Base-by-base conservation (phyloP, 1,284 basidiomycete species). In the Apiotrichum brassicae region DNA sequence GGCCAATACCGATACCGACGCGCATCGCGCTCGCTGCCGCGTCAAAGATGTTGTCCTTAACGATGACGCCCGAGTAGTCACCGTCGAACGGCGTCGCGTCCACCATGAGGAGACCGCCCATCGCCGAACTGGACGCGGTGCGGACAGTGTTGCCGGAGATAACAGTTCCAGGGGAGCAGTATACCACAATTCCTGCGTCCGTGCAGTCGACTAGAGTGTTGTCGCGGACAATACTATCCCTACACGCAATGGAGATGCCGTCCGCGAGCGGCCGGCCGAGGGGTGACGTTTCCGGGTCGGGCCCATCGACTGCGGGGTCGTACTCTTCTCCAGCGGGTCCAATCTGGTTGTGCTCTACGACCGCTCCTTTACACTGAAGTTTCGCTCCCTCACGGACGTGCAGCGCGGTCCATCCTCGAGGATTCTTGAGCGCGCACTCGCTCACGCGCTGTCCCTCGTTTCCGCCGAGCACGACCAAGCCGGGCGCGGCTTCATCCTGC, bases 91-190 rank as follows among this genome's bases (percentile, higher is more conserved):
- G 76, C 3, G 62, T 59, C 9, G 61, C 63, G 49, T 77, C 75
- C 19, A 76, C 74, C 53, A 74, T 60, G 48, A 76, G 65, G 49
- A 77, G 75, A 4, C 76, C 76, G 4, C 73, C 75, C 63, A 76
- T 73, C 3, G 66, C 64, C 3, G 65, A 65, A 11, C 56, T 43
- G 0, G 51, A 51, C n/a, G 57, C 50, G 6, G 73, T 57, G n/a
- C 56, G 49, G 50, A 75, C 69, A 9, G 51, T 65, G 59, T 77
- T 77, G 46, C 63, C 58, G 12, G 65, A 55, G 42, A 77, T 62
- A 18, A 61, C 48, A 2, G 73, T 71, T 1, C 73, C 75, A 1
- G 73, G 74, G 0, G 75, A 74, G 40, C 76, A 74, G 51, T 75
- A 77, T 23, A 77, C 59, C 25, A 76, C 72, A 35, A 75, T 65